These are phyloP conservation scores for Amphirosellinia nigrospora DNA, from an alignment of 495 filamentous ascomycete genomes.

Conservation along the genomic window DNA sequence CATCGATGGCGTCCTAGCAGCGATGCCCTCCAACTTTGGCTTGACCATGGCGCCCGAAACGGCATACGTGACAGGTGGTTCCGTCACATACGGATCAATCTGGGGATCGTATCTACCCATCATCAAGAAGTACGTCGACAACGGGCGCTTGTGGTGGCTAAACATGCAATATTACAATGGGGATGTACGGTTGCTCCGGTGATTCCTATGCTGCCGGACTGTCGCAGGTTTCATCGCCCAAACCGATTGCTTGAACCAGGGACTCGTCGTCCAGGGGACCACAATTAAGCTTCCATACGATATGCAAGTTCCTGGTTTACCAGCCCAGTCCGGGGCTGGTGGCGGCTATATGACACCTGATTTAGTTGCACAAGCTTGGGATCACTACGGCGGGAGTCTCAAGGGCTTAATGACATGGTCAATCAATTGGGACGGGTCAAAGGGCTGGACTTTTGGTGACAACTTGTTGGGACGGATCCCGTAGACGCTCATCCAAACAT, in stretches of 20 bases:
- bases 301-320: constrained; percentile 35
- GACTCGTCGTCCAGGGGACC: constrained; percentile 29
- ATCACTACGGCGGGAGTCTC: constrained; percentile 31
- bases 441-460: constrained; percentile 33
- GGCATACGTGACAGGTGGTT: constrained; percentile 34
- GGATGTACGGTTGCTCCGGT: constrained; percentile 32
- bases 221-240: constrained; percentile 36
- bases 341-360: constrained; percentile 31
- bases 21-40: constrained; percentile 37
- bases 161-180: constrained; percentile 39
- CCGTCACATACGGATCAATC: constrained; percentile 30
- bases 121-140: constrained; percentile 38
- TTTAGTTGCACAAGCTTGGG: constrained; percentile 31
- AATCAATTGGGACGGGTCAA: constrained; percentile 37
- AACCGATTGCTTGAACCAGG: constrained; percentile 35
- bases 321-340: constrained; percentile 30
- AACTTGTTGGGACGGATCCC: constrained; percentile 27
- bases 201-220: constrained; percentile 33
- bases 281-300: constrained; percentile 32
- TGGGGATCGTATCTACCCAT: constrained; percentile 37
- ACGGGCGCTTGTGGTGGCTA: constrained; percentile 35
- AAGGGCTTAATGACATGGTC: constrained; percentile 39
- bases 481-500: not conserved
- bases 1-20: constrained; percentile 34
- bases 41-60: constrained; percentile 37